Base-by-base conservation (phyloP, 2,329 filamentous ascomycete species). In the Aspergillus texensis region DNA sequence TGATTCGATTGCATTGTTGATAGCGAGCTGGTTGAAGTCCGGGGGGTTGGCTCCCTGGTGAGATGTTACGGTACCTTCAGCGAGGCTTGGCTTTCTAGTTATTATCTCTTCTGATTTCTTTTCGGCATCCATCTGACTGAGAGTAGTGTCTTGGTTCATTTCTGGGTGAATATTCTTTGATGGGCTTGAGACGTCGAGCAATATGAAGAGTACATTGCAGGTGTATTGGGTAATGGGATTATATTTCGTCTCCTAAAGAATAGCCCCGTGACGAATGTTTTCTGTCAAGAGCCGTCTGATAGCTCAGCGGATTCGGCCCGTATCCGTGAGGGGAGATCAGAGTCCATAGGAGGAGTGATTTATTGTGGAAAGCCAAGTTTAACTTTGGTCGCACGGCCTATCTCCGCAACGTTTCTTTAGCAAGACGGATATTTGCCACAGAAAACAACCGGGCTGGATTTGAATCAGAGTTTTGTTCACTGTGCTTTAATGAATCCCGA, bases 1-100 rank as follows among this genome's bases (percentile, higher is more conserved):
- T 6, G 50, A 21, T 12, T 62, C 41, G 16, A 65, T 60, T 3
- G 63, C 63, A 26, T 57, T 32, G 24, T 52, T 52, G 8, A 52
- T 52, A 19, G n/a, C 21, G 21, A 24, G 43, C n/a, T 46, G 43
- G 21, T 36, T 36, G 34, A 36, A 36, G 34, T 36, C 34, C 14
- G 34, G 14, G 16, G 14, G 12, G 34, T 36, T 36, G 14, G 34
- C 34, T 36, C 34, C 34, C 34, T 36, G 34, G 12, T 36, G 34
- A 36, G 34, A 36, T 16, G 5, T 16, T 36, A 36, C 34, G 16
- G 34, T 36, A 14, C 34, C 34, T 36, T 36, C 34, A 6, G 34
- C 34, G 1, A 36, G 14, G 2, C 34, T 36, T 36, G 14, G n/a
- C 43, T 46, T 46, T 46, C 43, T 14, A 6, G 43, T 24, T 46